Evolutionary conservation across 192 early-diverging fungal genomes (phyloP), one percentile per base, ranked within the genome.

Genomic region (Coemansia sp.): DNA sequence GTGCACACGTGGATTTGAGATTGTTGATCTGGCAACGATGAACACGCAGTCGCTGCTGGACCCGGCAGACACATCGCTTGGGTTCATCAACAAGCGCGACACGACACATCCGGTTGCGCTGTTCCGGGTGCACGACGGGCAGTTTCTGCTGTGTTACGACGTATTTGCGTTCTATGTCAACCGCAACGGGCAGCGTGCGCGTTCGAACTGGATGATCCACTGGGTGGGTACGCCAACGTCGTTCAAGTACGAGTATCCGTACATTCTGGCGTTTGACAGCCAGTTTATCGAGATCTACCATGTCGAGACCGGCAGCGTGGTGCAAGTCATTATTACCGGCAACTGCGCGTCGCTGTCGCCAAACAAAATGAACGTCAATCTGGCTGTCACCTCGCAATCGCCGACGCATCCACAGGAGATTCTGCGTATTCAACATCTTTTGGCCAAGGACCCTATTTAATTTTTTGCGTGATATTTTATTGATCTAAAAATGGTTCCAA

Each of bases 161-260:
- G 94, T 94, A 75, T 89, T 94, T 74, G 92, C 89, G 3, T 97
- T 98, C 66, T 97, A 89, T 69, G 89, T 98, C 43, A 91, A 97
- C 75, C 89, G 90, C 64, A 86, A 88, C 65, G 96, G 96, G 49
- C 82, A 88, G 52, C 77, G 92, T 24, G 76, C 90, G 27, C 73
- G 89, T 25, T 69, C 80, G 5, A 86, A 93, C 62, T 92, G 88
- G 88, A 82, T 92, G 51, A 89, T 98, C 45, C 74, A 90, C 50
- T 98, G 94, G 95, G 87, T 88, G 32, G 96, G 96, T 2, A 67
- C 81, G 2, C 96, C 96, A 10, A 87, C 84, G n/a, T 84, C 88
- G 52, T 98, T 94, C 75, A 89, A 91, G 25, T 86, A 89, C 23
- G 73, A 85, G 23, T 82, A 90, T 39, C 94, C 93, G 23, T 98